Percentiles rank a stretch among this genome's conserved stretches.
phyloP scores from a whole-genome alignment of 176 grass and related monocot species.

The Urochloa ruziziensis region DNA sequence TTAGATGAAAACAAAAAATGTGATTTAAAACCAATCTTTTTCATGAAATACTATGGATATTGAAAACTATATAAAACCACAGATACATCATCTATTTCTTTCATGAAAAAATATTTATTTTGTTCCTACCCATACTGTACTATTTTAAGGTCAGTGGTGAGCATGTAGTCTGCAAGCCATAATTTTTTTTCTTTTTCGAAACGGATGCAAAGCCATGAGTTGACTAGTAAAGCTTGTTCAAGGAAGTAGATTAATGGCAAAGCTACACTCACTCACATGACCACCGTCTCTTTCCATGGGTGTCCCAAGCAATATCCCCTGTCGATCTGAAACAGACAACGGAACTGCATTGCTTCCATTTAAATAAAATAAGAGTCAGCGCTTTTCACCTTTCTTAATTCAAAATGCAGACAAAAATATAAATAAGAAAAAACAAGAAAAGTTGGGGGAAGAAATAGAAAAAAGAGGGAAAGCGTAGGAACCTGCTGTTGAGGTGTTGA shows the following conservation, averaged over 20 bases:
- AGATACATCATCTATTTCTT: too few species aligned
- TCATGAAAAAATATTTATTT: too few species aligned
- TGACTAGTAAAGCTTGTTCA: neutral
- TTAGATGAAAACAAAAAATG: too few species aligned
- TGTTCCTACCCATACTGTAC: too few species aligned
- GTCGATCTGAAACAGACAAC: constrained; percentile 1
- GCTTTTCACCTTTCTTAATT: neutral
- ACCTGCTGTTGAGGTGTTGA: neutral
- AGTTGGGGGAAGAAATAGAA: neutral
- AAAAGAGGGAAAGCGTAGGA: neutral
- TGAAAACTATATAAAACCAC: too few species aligned
- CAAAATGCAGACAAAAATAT: neutral
- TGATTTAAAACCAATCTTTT: too few species aligned
- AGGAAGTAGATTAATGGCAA: neutral
- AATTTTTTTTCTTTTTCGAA: neutral
- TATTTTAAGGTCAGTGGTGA: neutral
- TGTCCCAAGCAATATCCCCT: neutral
- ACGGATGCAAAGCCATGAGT: neutral
- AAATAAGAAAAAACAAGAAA: neutral
- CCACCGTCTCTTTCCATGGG: neutral
- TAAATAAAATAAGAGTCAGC: neutral
- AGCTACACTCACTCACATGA: neutral
- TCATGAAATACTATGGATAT: too few species aligned
- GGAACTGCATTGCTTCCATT: neutral
- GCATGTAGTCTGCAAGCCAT: neutral